phyloP scores from a whole-genome alignment of 345 rosid species.

The Murraya paniculata region DNA sequence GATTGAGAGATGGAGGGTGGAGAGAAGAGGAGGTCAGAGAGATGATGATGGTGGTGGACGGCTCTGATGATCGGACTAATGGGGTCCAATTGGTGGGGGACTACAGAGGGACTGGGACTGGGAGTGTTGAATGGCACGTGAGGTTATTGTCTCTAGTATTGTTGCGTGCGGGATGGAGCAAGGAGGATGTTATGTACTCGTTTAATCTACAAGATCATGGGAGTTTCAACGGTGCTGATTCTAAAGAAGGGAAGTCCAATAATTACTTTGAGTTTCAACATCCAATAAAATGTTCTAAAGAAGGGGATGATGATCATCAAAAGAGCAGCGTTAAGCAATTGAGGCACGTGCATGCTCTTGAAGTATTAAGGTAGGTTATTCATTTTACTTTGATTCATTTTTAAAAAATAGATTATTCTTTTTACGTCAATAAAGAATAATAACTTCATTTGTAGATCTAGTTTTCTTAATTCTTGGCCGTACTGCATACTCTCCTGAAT shows the following conservation, averaged over 20 bases:
- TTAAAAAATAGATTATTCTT: background rate
- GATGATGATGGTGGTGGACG: conserved; percentile 64
- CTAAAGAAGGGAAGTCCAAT: background rate
- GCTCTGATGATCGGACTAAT: conserved; percentile 20
- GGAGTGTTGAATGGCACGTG: conserved; percentile 24
- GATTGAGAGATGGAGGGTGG: conserved; percentile 83
- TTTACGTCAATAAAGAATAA: background rate
- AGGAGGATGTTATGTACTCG: conserved; percentile 57
- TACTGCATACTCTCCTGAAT: background rate
- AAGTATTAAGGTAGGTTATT: background rate
- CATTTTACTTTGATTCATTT: background rate
- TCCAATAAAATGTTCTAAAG: background rate
- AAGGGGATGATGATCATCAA: background rate
- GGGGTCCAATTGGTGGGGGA: conserved; percentile 6
- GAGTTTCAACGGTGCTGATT: background rate
- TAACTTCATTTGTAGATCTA: background rate
- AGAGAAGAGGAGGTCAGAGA: conserved; percentile 71
- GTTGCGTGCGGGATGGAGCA: conserved; percentile 59
- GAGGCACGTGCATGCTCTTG: background rate
- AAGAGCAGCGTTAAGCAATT: background rate
- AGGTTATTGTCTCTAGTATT: conserved; percentile 24
- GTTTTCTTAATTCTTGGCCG: background rate
- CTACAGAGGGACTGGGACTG: conserved; percentile 1
- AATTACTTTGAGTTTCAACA: background rate
- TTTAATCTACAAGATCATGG: conserved; percentile 32